Base-by-base conservation (phyloP, 495 filamentous ascomycete species). In the Xylaria flabelliformis region DNA sequence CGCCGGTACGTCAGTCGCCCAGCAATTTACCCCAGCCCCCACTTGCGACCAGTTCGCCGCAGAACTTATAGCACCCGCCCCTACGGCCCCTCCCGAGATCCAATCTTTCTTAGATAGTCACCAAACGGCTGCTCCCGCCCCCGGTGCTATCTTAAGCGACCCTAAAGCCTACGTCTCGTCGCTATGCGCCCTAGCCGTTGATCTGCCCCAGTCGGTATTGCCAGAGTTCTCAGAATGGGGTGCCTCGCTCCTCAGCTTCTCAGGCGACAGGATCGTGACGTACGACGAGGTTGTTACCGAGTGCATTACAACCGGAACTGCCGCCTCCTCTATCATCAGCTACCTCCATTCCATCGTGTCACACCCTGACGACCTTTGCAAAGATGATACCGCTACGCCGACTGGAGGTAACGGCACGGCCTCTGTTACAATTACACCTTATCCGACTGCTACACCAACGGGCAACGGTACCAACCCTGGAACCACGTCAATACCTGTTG, bases 291-390 rank as follows among this genome's bases (percentile, higher is more conserved):
- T 48, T 24, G 42, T 64, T 13, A 64, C 62, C 8, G 29, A 9
- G 41, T 64, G 62, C 41, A 29, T 46, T 17, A 48, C 62, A 8
- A 64, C 62, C 1, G 62, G 62, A 17, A 41, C 39, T 15, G 62
- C 62, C 21, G 62, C 62, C 17, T 6, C 62, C 48, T 64, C 62
- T 32, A 48, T 64, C 26, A 64, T 42, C 26, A 64, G 62, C 62
- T 64, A 24, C 21, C 59, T 63, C 36, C 59, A 63, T n/a, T 42
- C 36, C 17, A 63, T 63, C 36, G 59, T 26, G n/a, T 17, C 10
- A 32, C 2, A 42, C 6, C 59, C 59, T 19, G 36, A 26, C 7
- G 19, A 42, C 7, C 59, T 63, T 3, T 63, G 59, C 9, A n/a
- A 63, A 24, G 19, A n/a, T n/a, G 21, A 39, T 8, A 39, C 56